These are phyloP conservation scores for Ampelocalamus luodianensis DNA, from an alignment of 176 grass and related monocot genomes.

Conservation along the genomic window DNA sequence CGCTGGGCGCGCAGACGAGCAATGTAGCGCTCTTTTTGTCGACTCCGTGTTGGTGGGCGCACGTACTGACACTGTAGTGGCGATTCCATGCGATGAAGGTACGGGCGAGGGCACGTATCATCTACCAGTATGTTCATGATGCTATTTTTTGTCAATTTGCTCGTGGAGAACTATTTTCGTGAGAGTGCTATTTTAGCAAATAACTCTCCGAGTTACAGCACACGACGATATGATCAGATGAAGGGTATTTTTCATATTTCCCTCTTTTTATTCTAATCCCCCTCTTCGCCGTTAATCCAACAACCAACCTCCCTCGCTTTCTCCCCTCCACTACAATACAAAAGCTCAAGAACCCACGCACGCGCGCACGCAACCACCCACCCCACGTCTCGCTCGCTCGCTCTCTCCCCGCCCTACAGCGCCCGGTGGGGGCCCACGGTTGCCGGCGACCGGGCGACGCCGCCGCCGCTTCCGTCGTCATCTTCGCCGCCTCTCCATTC, in stretches of 20 bases:
- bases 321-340: slow-evolving; percentile 44
- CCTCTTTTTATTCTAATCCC: neutral
- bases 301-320: slow-evolving; percentile 15
- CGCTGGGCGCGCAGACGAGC: too few species aligned
- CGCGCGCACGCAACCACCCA: slow-evolving; percentile 45
- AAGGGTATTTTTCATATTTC: neutral
- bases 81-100: fast-evolving
- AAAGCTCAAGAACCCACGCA: slow-evolving; percentile 60
- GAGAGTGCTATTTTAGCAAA: too few species aligned
- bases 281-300: slow-evolving; percentile 36
- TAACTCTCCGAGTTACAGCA: too few species aligned
- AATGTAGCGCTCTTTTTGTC: too few species aligned
- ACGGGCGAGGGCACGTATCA: fast-evolving
- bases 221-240: neutral
- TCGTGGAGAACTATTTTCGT: too few species aligned
- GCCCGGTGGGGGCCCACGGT: slow-evolving; percentile 42
- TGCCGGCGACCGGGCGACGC: slow-evolving; percentile 25
- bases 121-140: too few species aligned
- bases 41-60: too few species aligned
- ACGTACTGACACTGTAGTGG: too few species aligned
- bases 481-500: slow-evolving; percentile 23
- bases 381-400: slow-evolving; percentile 49
- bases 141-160: too few species aligned
- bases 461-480: neutral
- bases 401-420: slow-evolving; percentile 27